Percentiles rank a stretch among this genome's conserved stretches.
phyloP scores from a whole-genome alignment of 257 asterid genomes.

The Vinca minor region DNA sequence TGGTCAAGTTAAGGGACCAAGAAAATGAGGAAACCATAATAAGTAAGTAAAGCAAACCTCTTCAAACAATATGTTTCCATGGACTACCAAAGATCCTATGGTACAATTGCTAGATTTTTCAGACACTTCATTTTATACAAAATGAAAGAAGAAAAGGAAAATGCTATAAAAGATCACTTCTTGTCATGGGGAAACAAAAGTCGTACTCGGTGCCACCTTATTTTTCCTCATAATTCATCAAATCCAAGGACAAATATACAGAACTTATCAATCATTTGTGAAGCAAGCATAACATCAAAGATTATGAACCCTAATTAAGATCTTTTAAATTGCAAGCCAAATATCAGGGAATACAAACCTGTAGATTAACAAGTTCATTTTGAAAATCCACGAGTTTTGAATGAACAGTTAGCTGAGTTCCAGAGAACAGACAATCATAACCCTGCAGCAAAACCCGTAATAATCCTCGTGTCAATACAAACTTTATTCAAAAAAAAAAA shows the following conservation, averaged over 20 bases:
- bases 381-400: constrained; percentile 73
- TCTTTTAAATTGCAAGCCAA: not conserved
- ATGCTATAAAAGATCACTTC: not conserved
- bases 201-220: not conserved
- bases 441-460: constrained; percentile 38
- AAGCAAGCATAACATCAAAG: not conserved
- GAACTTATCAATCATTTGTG: not conserved
- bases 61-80: not conserved
- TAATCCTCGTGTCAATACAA: not conserved
- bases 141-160: not conserved
- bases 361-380: constrained; percentile 48
- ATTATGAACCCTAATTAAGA: not conserved
- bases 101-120: no score
- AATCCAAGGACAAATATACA: not conserved
- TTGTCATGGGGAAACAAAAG: not conserved
- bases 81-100: not conserved
- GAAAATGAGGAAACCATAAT: not conserved
- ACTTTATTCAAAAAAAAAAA: constrained; percentile 7
- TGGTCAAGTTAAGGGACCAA: not conserved
- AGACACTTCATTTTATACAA: no score
- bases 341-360: constrained; percentile 31
- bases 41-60: not conserved
- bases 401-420: constrained; percentile 62
- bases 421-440: constrained; percentile 64
- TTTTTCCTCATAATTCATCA: not conserved